Percentiles rank a stretch among this genome's conserved stretches.
Evolutionary conservation across 2,329 filamentous ascomycete genomes (phyloP).

Genomic region (Lecanicillium sp.): DNA sequence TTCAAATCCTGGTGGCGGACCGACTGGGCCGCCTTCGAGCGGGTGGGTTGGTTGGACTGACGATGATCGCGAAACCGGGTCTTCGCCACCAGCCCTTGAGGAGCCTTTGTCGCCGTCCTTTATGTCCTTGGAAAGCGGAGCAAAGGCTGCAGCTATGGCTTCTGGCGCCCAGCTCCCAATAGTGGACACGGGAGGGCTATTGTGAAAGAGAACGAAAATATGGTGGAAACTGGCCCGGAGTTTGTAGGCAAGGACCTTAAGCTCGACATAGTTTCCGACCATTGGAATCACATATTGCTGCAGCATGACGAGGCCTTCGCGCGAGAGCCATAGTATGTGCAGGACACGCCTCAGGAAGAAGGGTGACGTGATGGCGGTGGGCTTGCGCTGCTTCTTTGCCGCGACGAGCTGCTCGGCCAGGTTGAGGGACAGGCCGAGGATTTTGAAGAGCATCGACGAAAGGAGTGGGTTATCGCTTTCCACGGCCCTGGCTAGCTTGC

Average conservation of each 20-base stretch:
- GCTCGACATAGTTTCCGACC: constrained; percentile 68
- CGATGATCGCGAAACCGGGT: constrained; percentile 30
- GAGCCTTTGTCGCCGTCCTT: too few relatives aligned
- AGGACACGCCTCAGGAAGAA: constrained; percentile 73
- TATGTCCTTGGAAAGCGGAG: constrained; percentile 20
- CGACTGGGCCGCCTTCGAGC: constrained; percentile 51
- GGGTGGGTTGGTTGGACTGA: constrained; percentile 40
- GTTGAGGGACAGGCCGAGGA: constrained; percentile 83
- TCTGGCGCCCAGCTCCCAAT: constrained; percentile 46
- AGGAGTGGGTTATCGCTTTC: constrained; percentile 71
- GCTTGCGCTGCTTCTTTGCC: constrained; percentile 72
- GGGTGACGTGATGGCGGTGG: constrained; percentile 71
- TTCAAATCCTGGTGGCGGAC: constrained; percentile 47
- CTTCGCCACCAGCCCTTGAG: constrained; percentile 33
- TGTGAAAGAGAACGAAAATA: constrained; percentile 94
- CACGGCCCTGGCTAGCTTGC: constrained; percentile 75
- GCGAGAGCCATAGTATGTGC: constrained; percentile 91
- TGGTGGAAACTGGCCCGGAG: constrained; percentile 91
- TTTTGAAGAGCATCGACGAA: constrained; percentile 77
- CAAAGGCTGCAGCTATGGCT: constrained; percentile 26
- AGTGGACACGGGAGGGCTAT: constrained; percentile 67
- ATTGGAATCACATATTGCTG: constrained; percentile 83
- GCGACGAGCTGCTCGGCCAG: constrained; percentile 76
- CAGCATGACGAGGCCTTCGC: constrained; percentile 81
- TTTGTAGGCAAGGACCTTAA: constrained; percentile 86